phyloP scores from a whole-genome alignment of 352 stramenopile species.

The Phytophthora pluvialis region DNA sequence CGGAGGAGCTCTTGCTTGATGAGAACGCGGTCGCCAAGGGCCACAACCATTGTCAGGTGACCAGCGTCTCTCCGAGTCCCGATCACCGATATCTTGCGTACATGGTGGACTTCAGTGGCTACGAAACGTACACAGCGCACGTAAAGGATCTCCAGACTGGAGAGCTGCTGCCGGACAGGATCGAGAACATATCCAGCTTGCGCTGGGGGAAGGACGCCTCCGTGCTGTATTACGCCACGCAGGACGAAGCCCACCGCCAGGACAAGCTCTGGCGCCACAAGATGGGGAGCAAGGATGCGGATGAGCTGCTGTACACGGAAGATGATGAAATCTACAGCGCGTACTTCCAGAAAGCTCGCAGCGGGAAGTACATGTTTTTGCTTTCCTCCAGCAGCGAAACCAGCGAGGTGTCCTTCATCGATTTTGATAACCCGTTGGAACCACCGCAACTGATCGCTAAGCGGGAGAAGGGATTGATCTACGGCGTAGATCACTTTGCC shows the following conservation, averaged over 20 bases:
- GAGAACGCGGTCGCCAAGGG: slow-evolving; percentile 92
- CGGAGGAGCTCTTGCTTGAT: slow-evolving; percentile 94
- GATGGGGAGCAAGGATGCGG: slow-evolving; percentile 68
- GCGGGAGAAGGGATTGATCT: slow-evolving; percentile 75
- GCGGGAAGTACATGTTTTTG: slow-evolving; percentile 94
- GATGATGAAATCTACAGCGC: slow-evolving; percentile 94
- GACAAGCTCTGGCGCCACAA: slow-evolving; percentile 94
- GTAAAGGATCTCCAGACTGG: slow-evolving; percentile 88
- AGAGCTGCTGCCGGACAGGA: slow-evolving; percentile 69
- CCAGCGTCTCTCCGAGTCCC: slow-evolving; percentile 80
- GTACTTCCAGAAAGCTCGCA: slow-evolving; percentile 92
- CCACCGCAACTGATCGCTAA: slow-evolving; percentile 65
- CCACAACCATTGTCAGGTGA: slow-evolving; percentile 87
- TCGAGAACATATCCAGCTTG: slow-evolving; percentile 89
- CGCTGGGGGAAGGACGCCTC: slow-evolving; percentile 91
- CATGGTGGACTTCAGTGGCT: slow-evolving; percentile 94
- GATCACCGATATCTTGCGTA: slow-evolving; percentile 94
- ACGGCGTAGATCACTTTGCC: slow-evolving; percentile 89
- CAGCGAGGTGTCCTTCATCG: slow-evolving; percentile 87
- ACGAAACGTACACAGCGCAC: slow-evolving; percentile 94
- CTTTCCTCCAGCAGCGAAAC: slow-evolving; percentile 91
- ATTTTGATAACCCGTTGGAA: slow-evolving; percentile 58
- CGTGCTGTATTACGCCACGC: slow-evolving; percentile 95
- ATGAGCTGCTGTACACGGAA: slow-evolving; percentile 96
- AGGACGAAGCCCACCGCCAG: slow-evolving; percentile 92